Base-by-base conservation (phyloP, 148 eudicot species). In the Vaccinium vitisidaea region DNA sequence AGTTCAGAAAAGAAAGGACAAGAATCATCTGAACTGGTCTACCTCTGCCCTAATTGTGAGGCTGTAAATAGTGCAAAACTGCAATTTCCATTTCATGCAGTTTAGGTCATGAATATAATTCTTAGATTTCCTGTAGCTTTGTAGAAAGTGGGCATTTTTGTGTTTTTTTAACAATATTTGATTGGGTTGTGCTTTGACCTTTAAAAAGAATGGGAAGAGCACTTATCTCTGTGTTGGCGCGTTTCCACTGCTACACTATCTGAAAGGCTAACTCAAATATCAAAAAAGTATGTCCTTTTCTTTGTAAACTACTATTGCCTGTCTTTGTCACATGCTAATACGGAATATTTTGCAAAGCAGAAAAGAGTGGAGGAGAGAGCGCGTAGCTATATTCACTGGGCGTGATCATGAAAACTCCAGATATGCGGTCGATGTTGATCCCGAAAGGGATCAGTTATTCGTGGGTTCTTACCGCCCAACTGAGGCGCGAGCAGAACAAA, bases 21-120 rank as follows among this genome's bases (percentile, higher is more conserved):
- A 79, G 27, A 55, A 53, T 15, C n/a, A 27, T 27, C 55, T 14
- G 27, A 21, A 49, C 56, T 77, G 80, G 55, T 50, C 19, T 77
- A 36, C 30, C 30, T 11, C 8, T 39, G 16, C 80, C 2, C 39
- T 36, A 36, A 36, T 36, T 36, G 39, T 36, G 3, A 36, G 4
- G 39, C 2, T 4, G 9, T 16, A 8, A 48, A 49, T 1, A 6
- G 30, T 0, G 19, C 56, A 21, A 12, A 19, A 48, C 15, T 75
- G 19, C 80, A 23, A 53, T 77, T 77, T 53, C 65, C 65, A 23
- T 13, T 14, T 25, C 61, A 78, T 78, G 81, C 18, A 50, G 74
- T 55, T 86, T 86, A 79, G 88, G 85, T 78, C 83, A 83, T 83
- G 83, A 83, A 70, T 36, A 36, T 58, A 54, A 78, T 53, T 39